Conservation (phyloP, 106 monocot genomes). For the Alisma plantagoaquatica region DNA sequence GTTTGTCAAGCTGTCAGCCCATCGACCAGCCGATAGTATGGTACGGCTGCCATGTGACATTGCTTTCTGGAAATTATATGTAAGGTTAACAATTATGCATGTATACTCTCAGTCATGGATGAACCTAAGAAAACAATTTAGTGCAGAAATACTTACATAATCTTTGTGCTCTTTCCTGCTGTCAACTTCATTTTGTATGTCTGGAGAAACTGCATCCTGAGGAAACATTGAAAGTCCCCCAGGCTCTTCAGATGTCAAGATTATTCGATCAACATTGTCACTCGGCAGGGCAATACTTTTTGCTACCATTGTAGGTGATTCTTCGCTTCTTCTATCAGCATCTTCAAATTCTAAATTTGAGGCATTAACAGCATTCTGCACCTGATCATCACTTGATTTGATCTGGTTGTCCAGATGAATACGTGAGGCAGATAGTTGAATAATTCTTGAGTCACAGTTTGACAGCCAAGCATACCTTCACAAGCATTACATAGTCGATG, state of each 20-base stretch:
- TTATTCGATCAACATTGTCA: too few relatives aligned
- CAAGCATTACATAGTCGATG: neutral
- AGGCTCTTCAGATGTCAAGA: too few relatives aligned
- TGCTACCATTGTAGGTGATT: too few relatives aligned
- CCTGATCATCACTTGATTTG: neutral
- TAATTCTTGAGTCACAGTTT: neutral
- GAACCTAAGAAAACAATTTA: neutral
- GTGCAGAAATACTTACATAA: slow-evolving; percentile 16
- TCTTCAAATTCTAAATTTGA: too few relatives aligned
- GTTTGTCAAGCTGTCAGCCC: slow-evolving; percentile 93
- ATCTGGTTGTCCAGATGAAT: too few relatives aligned
- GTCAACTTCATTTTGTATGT: neutral
- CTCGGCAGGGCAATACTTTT: too few relatives aligned
- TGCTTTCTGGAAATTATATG: slow-evolving; percentile 12
- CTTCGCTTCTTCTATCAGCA: too few relatives aligned
- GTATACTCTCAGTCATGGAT: too few relatives aligned
- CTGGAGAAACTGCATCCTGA: neutral
- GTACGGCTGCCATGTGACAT: slow-evolving; percentile 3
- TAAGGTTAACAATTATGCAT: too few relatives aligned
- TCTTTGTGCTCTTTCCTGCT: slow-evolving; percentile 12
- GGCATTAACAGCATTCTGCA: neutral
- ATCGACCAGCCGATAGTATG: slow-evolving; percentile 31
- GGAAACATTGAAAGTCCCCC: too few relatives aligned
- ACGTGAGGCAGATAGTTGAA: neutral
- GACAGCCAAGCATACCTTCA: slow-evolving; percentile 77